Evolutionary conservation across 306 rosid species (phyloP), one percentile per base, ranked within the genome.

Genomic region (Astragalus glycyphyllos): DNA sequence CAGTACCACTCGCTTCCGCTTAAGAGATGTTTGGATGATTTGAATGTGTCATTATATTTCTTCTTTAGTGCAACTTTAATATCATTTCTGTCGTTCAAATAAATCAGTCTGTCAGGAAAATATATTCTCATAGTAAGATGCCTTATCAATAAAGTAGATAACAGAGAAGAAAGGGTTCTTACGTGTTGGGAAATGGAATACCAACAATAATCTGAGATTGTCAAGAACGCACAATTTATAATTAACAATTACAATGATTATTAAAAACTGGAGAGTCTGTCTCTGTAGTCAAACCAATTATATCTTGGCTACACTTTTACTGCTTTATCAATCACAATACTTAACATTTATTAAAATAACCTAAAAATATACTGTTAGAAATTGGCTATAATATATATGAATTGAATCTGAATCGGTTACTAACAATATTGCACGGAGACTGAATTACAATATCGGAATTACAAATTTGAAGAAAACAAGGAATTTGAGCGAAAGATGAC

Each of bases 151-250:
- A 85, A 44, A 58, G 45, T 17, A 45, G 12, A 45, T 13, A 70
- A 35, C 56, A 63, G 72, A 63, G 54, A 55, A 54, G 77, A 66
- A 76, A 69, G 72, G 57, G 53, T 37, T 54, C 97, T 90, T 89
- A 93, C 98, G 83, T 81, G 78, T 90, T 93, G 78, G 98, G 96
- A 84, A 93, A 93, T 53, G 98, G 98, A 78, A 93, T 86, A 41
- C 98, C 97, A 48, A 93, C 88, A 78, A 93, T 83, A 83, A 93
- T 90, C 96, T 93, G 85, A 78, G 88, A 79, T 83, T 68, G 93
- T 93, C 81, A 88, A 90, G 98, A 73, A 57, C 1, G 23, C 8
- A 54, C 83, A 72, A 77, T 65, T 23, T 65, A 61, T 54, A 65
- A 62, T 51, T 35, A 58, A 58, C 47, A 65, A 74, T 66, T 60